Conservation (phyloP, 2,329 filamentous ascomycete species). For the Ceratocystis smalleyi region DNA sequence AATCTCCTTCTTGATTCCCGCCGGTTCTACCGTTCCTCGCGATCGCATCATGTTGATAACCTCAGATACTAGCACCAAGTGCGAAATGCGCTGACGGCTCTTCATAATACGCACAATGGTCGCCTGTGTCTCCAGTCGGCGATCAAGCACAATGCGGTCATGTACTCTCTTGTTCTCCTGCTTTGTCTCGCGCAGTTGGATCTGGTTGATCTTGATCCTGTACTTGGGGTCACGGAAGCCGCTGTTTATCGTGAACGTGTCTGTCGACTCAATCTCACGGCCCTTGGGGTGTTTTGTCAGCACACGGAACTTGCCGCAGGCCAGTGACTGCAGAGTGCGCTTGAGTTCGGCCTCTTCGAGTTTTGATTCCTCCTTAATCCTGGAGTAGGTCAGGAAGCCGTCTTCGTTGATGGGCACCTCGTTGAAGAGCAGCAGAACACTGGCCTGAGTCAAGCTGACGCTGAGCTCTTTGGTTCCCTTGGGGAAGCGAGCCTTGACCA, state of each 20-base stretch:
- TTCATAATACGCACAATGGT: conserved; percentile 97
- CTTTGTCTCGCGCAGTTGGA: conserved; percentile 56
- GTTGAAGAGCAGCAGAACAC: conserved; percentile 85
- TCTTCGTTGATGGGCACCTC: conserved; percentile 36
- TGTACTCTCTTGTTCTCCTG: conserved; percentile 92
- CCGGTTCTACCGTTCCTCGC: conserved; percentile 68
- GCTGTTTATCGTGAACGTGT: conserved; percentile 73
- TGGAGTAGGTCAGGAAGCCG: conserved; percentile 50
- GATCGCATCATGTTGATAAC: conserved; percentile 82
- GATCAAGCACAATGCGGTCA: conserved; percentile 71
- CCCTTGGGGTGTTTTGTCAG: conserved; percentile 74
- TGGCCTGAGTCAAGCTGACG: conserved; percentile 81
- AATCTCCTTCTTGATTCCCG: conserved; percentile 92
- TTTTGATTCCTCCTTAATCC: conserved; percentile 59
- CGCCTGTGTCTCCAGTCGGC: conserved; percentile 92
- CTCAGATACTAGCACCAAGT: conserved; percentile 76
- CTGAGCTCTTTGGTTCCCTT: conserved; percentile 75
- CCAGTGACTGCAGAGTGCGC: conserved; percentile 85
- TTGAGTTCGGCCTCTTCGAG: conserved; percentile 65
- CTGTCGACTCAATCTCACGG: conserved; percentile 59
- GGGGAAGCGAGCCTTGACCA: conserved; percentile 65
- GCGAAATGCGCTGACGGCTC: conserved; percentile 70
- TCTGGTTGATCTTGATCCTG: conserved; percentile 96
- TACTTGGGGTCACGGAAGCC: conserved; percentile 66
- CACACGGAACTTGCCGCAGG: conserved; percentile 76